These are phyloP conservation scores for Neurospora tetraspora DNA, from an alignment of 495 filamentous ascomycete species.

Conservation along the genomic window DNA sequence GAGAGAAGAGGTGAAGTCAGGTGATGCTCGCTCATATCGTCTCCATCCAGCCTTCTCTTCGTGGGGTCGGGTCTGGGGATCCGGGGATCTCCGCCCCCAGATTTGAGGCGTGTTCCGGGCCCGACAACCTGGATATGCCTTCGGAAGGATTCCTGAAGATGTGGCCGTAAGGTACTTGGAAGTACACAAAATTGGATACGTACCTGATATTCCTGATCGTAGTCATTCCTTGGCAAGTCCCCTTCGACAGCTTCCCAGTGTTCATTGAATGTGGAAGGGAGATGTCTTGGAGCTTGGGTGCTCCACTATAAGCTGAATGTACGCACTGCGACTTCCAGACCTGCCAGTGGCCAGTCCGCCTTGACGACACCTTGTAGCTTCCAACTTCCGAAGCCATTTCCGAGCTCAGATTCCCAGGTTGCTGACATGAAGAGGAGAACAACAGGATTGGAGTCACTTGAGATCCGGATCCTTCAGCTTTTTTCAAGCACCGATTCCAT, in stretches of 20 bases:
- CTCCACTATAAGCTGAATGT: not conserved
- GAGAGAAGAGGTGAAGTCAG: not conserved
- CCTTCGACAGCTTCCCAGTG: not conserved
- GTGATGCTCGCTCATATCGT: not conserved
- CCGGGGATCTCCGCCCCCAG: not conserved
- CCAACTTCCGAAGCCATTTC: not conserved
- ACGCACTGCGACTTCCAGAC: too few relatives aligned
- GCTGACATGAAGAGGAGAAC: not conserved
- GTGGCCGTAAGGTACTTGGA: not conserved
- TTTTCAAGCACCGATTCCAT: not conserved
- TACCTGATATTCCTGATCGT: not conserved
- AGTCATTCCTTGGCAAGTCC: too few relatives aligned
- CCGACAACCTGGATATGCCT: not conserved
- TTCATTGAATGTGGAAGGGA: not conserved
- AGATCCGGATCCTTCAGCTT: not conserved
- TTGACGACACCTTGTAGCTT: not conserved
- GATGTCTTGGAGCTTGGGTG: not conserved
- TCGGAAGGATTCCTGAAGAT: not conserved
- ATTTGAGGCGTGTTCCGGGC: not conserved
- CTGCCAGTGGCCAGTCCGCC: not conserved
- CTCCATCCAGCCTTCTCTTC: not conserved
- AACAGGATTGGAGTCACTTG: not conserved
- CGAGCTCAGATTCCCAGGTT: not conserved
- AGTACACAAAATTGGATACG: not conserved
- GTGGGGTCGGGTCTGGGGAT: not conserved